Evolutionary conservation across 2,329 filamentous ascomycete genomes (phyloP).

Genomic region (Trichoderma citrinoviride): DNA sequence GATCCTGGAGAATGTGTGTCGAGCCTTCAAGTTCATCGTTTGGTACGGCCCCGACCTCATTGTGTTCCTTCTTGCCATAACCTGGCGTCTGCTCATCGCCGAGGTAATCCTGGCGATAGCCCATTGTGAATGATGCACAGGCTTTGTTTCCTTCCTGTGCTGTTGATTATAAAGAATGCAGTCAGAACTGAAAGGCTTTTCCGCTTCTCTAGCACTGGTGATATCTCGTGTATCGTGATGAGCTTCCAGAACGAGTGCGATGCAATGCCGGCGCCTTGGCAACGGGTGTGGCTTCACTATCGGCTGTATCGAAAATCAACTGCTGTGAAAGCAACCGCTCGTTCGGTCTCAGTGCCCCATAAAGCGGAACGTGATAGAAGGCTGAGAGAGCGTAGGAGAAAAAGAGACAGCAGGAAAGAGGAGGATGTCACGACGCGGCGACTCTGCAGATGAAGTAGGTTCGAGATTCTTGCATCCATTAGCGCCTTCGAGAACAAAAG

Average conservation of each 20-base stretch:
- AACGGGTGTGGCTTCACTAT: slow-evolving; percentile 18
- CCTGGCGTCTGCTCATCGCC: not conserved
- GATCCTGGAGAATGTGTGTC: slow-evolving; percentile 38
- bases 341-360: not conserved
- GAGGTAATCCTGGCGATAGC: slow-evolving; percentile 1
- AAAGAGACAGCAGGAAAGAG: not conserved
- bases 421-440: not conserved
- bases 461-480: not conserved
- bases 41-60: not conserved
- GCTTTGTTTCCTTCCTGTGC: not conserved
- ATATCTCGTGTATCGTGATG: not conserved
- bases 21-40: slow-evolving; percentile 19
- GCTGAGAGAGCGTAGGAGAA: not conserved
- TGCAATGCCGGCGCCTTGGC: slow-evolving; percentile 7
- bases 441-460: slow-evolving; percentile 11
- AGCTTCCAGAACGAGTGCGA: slow-evolving; percentile 12
- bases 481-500: slow-evolving; percentile 17
- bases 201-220: not conserved
- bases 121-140: not conserved
- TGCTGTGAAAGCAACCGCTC: not conserved
- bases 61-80: slow-evolving; percentile 6
- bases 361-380: not conserved
- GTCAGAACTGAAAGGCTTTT: not conserved
- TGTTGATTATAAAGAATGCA: not conserved
- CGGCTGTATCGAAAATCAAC: not conserved